Base-by-base conservation (phyloP, 257 asterid species). In the Solanum microdontum region DNA sequence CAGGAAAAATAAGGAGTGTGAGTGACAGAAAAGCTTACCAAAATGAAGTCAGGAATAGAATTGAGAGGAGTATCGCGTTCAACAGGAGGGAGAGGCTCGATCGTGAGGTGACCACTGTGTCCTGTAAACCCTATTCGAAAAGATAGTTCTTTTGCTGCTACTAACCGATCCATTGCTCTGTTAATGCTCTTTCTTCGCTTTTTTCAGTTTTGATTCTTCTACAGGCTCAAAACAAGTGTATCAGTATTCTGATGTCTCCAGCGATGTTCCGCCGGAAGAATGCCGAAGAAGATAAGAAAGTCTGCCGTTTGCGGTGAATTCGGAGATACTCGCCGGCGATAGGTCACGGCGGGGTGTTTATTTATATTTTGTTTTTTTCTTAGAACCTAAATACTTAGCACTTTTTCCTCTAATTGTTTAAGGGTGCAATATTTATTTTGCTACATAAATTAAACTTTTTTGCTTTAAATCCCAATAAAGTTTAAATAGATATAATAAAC, bases 71-170 rank as follows among this genome's bases (percentile, higher is more conserved):
- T 87, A 77, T 88, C 93, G 84, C 95, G 93, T 73, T 94, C 90
- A 79, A 94, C 97, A 6, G 99, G 98, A 9, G 98, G 95, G 32
- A 95, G 94, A 87, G 98, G 98, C 88, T 96, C 98, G 85, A 96
- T 82, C 12, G 90, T 87, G 84, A 95, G 96, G 83, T 96, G 99
- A 72, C 98, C 99, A 74, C 97, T 91, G 91, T 95, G 95, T 51
- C 99, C 99, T 17, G 98, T 93, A 90, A 96, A 96, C 82, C 97
- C 97, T 86, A 96, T 93, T 90, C 98, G 93, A 92, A 94, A 95
- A 36, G 97, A 87, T 4, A 94, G 86, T 40, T 92, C 98, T 88
- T 92, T 92, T 24, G 93, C 89, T 3, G 93, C 95, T 33, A 90
- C 94, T 77, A 96, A 92, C 82, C 95, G 93, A 85, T 96, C 92